Percentiles rank a stretch among this genome's conserved stretches.
These are phyloP conservation scores for Amylocystis lapponica DNA, from an alignment of 768 basidiomycete genomes.

Conservation along the genomic window DNA sequence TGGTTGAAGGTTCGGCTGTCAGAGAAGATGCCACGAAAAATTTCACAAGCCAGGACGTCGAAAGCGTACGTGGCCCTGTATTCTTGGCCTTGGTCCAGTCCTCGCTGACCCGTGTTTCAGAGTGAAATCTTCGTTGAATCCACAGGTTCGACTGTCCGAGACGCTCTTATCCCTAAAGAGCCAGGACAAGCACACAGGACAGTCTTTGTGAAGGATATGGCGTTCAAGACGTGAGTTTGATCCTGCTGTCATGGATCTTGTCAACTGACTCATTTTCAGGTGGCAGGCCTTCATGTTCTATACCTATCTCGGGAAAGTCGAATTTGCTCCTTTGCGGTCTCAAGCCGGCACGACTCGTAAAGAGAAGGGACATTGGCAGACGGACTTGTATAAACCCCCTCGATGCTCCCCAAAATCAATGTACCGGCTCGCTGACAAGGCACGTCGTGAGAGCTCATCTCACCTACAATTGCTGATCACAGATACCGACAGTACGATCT, in stretches of 20 bases:
- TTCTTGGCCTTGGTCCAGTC: too few species aligned
- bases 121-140: too few species aligned
- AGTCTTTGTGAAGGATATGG: conserved; percentile 2
- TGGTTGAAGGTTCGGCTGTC: too few species aligned
- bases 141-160: background rate
- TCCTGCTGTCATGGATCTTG: background rate
- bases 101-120: too few species aligned
- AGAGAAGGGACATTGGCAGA: background rate
- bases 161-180: too few species aligned
- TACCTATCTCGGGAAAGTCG: conserved; percentile 10
- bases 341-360: background rate
- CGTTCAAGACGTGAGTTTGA: conserved; percentile 7
- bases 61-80: too few species aligned
- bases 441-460: background rate
- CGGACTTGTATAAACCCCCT: background rate
- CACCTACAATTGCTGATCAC: background rate
- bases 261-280: background rate
- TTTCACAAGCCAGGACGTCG: too few species aligned
- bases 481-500: conserved; percentile 6
- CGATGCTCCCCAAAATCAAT: conserved; percentile 22
- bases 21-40: too few species aligned
- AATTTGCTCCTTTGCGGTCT: conserved; percentile 12
- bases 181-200: background rate
- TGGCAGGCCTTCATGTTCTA: conserved; percentile 17
- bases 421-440: conserved; percentile 19